A percentile compares a stretch with the other conserved stretches of the same genome.
phyloP scores from a whole-genome alignment of 371 early-diverging fungal species.

The Haplosporangium sp. region DNA sequence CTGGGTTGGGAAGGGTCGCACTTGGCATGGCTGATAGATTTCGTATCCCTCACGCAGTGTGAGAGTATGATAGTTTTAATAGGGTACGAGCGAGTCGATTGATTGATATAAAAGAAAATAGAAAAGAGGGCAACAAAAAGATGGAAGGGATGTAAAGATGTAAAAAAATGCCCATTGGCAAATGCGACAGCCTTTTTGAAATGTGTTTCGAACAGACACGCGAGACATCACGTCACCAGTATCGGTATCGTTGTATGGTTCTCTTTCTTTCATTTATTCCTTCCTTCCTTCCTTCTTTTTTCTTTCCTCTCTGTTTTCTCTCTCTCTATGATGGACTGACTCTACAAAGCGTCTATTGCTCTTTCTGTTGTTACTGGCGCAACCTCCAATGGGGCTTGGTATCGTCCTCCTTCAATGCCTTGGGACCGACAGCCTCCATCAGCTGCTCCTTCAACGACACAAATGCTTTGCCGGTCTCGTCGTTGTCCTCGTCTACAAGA shows the following conservation, averaged over 20 bases:
- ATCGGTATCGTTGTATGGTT: too few relatives aligned
- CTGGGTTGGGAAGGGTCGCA: slow-evolving; percentile 63
- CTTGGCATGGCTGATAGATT: slow-evolving; percentile 71
- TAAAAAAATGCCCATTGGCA: background rate
- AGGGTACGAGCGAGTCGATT: too few relatives aligned
- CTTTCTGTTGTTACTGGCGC: slow-evolving; percentile 5
- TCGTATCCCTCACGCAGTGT: background rate
- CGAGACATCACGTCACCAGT: background rate
- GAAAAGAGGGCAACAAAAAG: background rate
- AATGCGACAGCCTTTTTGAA: too few relatives aligned
- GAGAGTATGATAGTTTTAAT: background rate
- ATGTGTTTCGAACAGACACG: too few relatives aligned
- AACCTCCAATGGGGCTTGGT: slow-evolving; percentile 47
- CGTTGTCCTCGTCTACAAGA: slow-evolving; percentile 32
- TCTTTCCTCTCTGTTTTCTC: too few relatives aligned
- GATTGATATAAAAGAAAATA: background rate
- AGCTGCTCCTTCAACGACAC: slow-evolving; percentile 10
- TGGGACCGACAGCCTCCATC: slow-evolving; percentile 29
- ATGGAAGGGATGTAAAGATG: background rate
- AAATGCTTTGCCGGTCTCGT: slow-evolving; percentile 31
- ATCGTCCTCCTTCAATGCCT: slow-evolving; percentile 48
- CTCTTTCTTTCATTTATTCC: too few relatives aligned
- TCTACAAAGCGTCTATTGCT: too few relatives aligned
- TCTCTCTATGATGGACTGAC: too few relatives aligned
- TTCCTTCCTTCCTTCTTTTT: too few relatives aligned